Evolutionary conservation across 2,329 filamentous ascomycete genomes (phyloP), one percentile per base, ranked within the genome.

Genomic region (Fusarium torulosum): DNA sequence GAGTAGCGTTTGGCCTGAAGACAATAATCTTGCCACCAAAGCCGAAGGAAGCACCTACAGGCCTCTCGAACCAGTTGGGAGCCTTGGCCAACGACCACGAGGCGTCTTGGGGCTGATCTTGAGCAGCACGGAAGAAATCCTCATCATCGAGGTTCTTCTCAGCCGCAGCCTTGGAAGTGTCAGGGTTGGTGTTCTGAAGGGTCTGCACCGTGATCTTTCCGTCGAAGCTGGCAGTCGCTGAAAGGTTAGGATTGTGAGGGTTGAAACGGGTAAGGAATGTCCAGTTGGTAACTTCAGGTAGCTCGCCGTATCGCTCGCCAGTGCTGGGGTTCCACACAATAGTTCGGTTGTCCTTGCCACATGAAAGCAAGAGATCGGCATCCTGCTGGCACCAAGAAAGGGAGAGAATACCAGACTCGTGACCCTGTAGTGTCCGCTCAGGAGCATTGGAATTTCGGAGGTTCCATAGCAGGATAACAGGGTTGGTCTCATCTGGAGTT

Each of bases 221-320:
- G 75, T 99, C 96, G 71, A 98, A 98, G 3, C 95, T 97, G 11
- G 96, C 96, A 19, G 96, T 98, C 19, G 96, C 96, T 49, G 95
- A 93, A 59, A 99, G 84, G 75, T 90, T 92, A 13, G 96, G 95
- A 78, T 99, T 97, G 71, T 92, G 90, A 29, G 96, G 96, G 78
- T 97, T 94, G 86, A 96, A 98, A 65, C 91, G 88, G 7, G 96
- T 97, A 76, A 95, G 90, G 83, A 99, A 99, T 7, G 94, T 97
- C 95, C 96, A 99, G 79, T 98, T 99, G n/a, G 95, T 97, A 53
- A 97, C 94, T 74, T 97, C 93, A 6, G 95, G 94, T 75, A 98
- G 95, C 79, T 98, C 95, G 69, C 96, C 96, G 67, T 94, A 91
- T 14, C 88, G 85, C 76, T 96, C 89, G 53, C 95, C 95, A 4